Conservation (phyloP, 1,284 basidiomycete species). For the Coniophora puteana region DNA sequence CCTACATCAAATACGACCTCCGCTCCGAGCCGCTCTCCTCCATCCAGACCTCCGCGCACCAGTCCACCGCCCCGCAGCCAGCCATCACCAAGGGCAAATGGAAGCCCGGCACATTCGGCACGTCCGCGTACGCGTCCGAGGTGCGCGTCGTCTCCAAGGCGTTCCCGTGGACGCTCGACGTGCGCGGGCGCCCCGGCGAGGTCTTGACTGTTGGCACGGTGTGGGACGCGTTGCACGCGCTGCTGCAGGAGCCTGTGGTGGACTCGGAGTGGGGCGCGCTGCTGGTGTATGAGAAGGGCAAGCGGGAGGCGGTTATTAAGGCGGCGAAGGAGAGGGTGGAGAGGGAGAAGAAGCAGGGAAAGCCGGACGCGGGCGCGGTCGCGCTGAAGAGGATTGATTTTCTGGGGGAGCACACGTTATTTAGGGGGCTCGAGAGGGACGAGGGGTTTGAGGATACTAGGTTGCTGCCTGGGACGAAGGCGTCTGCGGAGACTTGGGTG, state of each 20-base stretch:
- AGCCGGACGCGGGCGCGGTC: constrained; percentile 23
- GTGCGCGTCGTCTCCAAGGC: constrained; percentile 50
- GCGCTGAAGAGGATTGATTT: constrained; percentile 53
- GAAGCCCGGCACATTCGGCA: too few relatives aligned
- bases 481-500: constrained; percentile 33
- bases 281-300: constrained; percentile 37
- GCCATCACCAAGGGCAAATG: constrained; percentile 33
- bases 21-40: constrained; percentile 35
- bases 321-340: constrained; percentile 29
- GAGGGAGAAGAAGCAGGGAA: constrained; percentile 20
- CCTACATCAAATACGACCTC: constrained; percentile 47
- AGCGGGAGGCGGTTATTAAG: constrained; percentile 33
- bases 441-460: constrained; percentile 49
- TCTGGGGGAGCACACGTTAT: constrained; percentile 49
- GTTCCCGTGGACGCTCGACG: constrained; percentile 60
- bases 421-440: constrained; percentile 55
- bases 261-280: constrained; percentile 67
- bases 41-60: constrained; percentile 40
- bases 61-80: constrained; percentile 29
- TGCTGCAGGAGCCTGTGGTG: constrained; percentile 45
- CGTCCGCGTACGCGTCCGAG: constrained; percentile 24
- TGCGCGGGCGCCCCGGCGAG: constrained; percentile 30
- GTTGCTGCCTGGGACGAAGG: constrained; percentile 35
- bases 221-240: constrained; percentile 47
- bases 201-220: constrained; percentile 48